Percentiles rank a stretch among this genome's conserved stretches.
Conservation (phyloP, 495 filamentous ascomycete species). For the Xylaria nigripes region DNA sequence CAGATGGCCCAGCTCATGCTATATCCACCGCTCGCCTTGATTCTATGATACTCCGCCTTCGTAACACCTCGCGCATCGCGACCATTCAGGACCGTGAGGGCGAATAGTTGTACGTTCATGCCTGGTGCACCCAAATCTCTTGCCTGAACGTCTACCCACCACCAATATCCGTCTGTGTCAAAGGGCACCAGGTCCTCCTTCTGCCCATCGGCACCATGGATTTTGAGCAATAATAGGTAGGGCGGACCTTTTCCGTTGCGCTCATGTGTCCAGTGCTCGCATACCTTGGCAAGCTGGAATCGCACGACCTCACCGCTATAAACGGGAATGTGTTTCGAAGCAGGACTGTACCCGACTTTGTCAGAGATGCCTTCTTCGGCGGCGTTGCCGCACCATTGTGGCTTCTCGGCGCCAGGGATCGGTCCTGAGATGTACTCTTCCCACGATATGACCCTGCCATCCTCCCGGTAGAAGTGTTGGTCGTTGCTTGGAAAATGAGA, state of each 20-base stretch:
- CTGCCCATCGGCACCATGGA: conserved; percentile 58
- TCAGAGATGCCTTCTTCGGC: conserved; percentile 51
- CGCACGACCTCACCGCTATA: conserved; percentile 43
- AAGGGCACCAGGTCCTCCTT: conserved; percentile 59
- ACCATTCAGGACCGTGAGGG: conserved; percentile 55
- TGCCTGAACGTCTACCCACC: conserved; percentile 64
- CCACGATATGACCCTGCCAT: conserved; percentile 49
- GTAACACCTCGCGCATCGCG: conserved; percentile 61
- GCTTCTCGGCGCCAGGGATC: conserved; percentile 34
- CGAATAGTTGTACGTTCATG: conserved; percentile 53
- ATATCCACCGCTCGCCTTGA: conserved; percentile 47
- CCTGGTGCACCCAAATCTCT: conserved; percentile 60
- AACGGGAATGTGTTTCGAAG: conserved; percentile 48
- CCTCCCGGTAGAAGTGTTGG: conserved; percentile 58
- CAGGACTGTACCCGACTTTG: conserved; percentile 54
- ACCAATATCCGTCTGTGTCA: conserved; percentile 58
- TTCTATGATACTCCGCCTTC: conserved; percentile 52
- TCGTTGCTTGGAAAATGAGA: conserved; percentile 67
- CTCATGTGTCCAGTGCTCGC: conserved; percentile 68
- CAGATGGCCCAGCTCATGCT: conserved; percentile 54
- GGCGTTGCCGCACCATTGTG: conserved; percentile 43
- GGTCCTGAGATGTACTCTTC: conserved; percentile 65
- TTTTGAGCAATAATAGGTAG: conserved; percentile 56
- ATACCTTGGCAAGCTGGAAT: conserved; percentile 69
- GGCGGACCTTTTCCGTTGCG: conserved; percentile 54